These are phyloP conservation scores for Exophiala oligosperma DNA, from an alignment of 2,329 filamentous ascomycete genomes.

Conservation along the genomic window DNA sequence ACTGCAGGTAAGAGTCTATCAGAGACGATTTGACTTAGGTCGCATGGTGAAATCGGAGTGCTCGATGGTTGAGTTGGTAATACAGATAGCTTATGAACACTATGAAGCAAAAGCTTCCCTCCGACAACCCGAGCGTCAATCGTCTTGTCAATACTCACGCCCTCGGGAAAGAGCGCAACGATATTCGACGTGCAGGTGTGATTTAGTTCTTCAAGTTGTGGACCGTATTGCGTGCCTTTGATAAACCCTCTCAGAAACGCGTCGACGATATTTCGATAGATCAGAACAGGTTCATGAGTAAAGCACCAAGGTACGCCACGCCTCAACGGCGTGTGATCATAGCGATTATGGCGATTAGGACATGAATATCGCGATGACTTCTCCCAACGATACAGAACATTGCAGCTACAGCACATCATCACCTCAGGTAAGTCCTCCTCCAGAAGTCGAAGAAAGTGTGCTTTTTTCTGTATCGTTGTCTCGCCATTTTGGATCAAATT, in stretches of 20 bases:
- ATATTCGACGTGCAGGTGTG: constrained; percentile 8
- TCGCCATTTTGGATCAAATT: background rate
- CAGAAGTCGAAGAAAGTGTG: constrained; percentile 9
- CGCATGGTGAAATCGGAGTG: constrained; percentile 6
- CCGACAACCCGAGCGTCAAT: constrained; percentile 13
- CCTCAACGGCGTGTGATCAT: constrained; percentile 5
- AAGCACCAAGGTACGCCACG: constrained; percentile 14
- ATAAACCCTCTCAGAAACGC: constrained; percentile 16
- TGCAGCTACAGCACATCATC: constrained; percentile 10
- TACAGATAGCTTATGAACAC: constrained; percentile 14
- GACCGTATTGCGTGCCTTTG: constrained; percentile 15
- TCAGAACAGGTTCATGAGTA: constrained; percentile 8
- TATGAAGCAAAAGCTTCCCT: constrained; percentile 15
- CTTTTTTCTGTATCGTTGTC: constrained; percentile 5
- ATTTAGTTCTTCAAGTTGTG: constrained; percentile 16
- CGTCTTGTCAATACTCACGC: constrained; percentile 11
- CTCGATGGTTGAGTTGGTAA: constrained; percentile 1
- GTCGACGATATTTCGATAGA: constrained; percentile 17
- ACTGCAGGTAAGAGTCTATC: constrained; percentile 8
- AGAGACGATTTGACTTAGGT: constrained; percentile 6
- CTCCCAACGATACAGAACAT: constrained; percentile 11
- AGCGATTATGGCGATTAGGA: constrained; percentile 8
- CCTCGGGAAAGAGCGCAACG: constrained; percentile 8
- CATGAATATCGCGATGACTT: constrained; percentile 3
- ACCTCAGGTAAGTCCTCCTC: constrained; percentile 13